These are phyloP conservation scores for Mycena haematopus DNA, from an alignment of 768 basidiomycete species.

Conservation along the genomic window DNA sequence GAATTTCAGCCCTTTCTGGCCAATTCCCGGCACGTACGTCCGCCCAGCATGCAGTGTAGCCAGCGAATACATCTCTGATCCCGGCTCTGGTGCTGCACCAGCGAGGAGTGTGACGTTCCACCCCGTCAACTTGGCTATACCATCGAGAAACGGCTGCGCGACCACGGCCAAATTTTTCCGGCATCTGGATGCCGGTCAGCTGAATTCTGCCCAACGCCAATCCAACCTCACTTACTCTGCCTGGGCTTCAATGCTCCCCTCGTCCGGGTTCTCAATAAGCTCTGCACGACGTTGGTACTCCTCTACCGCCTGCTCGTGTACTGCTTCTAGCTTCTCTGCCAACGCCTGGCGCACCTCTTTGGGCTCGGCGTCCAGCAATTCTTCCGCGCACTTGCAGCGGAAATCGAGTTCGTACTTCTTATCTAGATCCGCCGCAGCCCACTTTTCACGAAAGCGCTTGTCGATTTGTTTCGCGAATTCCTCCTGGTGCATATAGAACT, in stretches of 20 bases:
- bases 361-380: background rate
- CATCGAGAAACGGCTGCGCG: constrained; percentile 8
- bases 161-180: constrained; percentile 1
- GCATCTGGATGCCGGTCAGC: background rate
- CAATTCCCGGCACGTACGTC: background rate
- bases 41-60: constrained; percentile 8
- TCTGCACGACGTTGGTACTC: background rate
- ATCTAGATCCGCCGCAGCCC: background rate
- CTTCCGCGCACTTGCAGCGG: constrained; percentile 3
- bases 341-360: background rate
- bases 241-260: background rate
- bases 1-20: background rate
- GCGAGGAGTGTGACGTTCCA: constrained; percentile 5
- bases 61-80: background rate
- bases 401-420: background rate
- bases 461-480: background rate
- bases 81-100: background rate
- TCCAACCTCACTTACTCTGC: background rate
- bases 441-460: background rate
- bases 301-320: background rate
- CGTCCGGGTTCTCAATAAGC: background rate
- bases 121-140: constrained; percentile 8
- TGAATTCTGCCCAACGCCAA: too few species aligned
- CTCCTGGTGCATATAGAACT: constrained; percentile 7
- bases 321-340: background rate